Conservation (phyloP, 2,329 filamentous ascomycete species). For the Fusarium proliferatum region DNA sequence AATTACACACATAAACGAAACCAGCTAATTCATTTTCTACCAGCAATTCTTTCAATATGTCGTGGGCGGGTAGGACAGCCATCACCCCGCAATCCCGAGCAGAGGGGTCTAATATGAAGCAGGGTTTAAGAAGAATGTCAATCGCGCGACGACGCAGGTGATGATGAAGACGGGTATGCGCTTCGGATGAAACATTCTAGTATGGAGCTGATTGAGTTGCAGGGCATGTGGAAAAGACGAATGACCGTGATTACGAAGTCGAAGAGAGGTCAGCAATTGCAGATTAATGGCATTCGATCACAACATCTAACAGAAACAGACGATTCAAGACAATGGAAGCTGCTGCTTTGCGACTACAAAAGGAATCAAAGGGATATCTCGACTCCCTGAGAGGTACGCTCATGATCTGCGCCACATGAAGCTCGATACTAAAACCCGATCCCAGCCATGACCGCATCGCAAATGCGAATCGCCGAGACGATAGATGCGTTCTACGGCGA, state of each 20-base stretch:
- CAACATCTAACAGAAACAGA: conserved; percentile 58
- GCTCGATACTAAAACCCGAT: conserved; percentile 24
- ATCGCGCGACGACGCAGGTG: conserved; percentile 98
- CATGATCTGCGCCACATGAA: not conserved
- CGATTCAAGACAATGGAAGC: conserved; percentile 98
- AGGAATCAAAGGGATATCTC: conserved; percentile 97
- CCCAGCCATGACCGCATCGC: conserved; percentile 97
- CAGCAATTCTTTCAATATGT: conserved; percentile 62
- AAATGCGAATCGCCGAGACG: conserved; percentile 99
- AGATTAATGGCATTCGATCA: not conserved
- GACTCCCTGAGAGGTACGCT: conserved; percentile 86
- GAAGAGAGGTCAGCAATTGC: conserved; percentile 77
- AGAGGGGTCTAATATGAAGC: conserved; percentile 47
- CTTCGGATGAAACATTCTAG: too few species aligned
- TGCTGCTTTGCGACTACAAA: conserved; percentile 90
- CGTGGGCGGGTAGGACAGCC: conserved; percentile 72
- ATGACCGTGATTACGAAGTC: conserved; percentile 98
- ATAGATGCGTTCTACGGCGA: conserved; percentile 99
- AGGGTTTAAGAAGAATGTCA: conserved; percentile 87
- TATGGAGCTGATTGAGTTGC: conserved; percentile 24
- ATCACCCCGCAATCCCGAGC: conserved; percentile 42
- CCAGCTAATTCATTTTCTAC: conserved; percentile 8
- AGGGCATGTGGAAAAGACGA: conserved; percentile 98
- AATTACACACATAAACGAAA: conserved; percentile 14
- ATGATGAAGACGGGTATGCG: conserved; percentile 97